These are phyloP conservation scores for Septoria petroselini DNA, from an alignment of 2,329 filamentous ascomycete species.

Conservation along the genomic window DNA sequence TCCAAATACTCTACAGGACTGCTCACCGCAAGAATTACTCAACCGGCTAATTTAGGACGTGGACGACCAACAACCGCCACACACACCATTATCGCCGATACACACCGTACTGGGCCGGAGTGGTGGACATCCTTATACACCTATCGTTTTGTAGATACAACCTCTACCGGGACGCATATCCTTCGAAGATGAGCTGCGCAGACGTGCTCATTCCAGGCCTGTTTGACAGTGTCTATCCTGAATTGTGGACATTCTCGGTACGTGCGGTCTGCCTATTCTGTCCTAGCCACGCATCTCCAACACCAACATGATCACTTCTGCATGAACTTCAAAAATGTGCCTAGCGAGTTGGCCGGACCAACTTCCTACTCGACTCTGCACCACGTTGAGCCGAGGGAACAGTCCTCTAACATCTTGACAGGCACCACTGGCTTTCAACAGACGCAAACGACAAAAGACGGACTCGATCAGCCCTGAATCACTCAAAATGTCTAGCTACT, in stretches of 20 bases:
- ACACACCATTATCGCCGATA: neutral
- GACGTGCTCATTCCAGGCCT: constrained; percentile 7
- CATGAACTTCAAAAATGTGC: neutral
- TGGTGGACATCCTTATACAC: no score
- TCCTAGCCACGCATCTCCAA: constrained; percentile 3
- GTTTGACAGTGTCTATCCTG: constrained; percentile 4
- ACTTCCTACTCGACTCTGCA: neutral
- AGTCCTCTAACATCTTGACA: constrained; percentile 11
- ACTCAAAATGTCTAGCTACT: constrained; percentile 27
- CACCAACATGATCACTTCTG: neutral
- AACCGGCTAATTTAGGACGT: constrained; percentile 4
- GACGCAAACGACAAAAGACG: constrained; percentile 13
- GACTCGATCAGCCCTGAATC: constrained; percentile 5
- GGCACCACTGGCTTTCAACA: constrained; percentile 4
- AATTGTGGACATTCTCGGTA: constrained; percentile 9
- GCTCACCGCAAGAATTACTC: constrained; percentile 9
- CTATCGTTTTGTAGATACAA: no score
- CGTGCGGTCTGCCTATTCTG: constrained; percentile 1
- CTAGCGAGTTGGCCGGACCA: constrained; percentile 7
- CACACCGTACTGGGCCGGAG: neutral
- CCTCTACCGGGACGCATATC: neutral
- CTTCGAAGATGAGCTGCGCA: constrained; percentile 2
- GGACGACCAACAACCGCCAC: neutral
- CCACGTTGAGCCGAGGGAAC: neutral
- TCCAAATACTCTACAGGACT: neutral